These are phyloP conservation scores for Capsella bursapastoris DNA, from an alignment of 345 rosid species.

Conservation along the genomic window DNA sequence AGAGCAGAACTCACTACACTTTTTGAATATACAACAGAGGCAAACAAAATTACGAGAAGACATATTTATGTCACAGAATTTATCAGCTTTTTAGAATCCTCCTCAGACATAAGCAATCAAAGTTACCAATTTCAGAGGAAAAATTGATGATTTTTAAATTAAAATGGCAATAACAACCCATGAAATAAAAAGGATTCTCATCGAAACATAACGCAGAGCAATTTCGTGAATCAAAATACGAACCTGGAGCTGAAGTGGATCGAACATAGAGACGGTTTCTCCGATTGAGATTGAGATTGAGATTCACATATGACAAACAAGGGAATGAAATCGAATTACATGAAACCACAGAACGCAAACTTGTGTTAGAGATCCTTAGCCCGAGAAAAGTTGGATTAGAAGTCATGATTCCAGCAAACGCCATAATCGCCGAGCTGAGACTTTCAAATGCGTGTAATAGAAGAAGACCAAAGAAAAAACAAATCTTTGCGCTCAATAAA, in stretches of 20 bases:
- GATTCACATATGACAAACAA: constrained; percentile 45
- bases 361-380: constrained; percentile 27
- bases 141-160: not conserved
- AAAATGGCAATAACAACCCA: not conserved
- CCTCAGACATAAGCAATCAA: constrained; percentile 11
- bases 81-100: not conserved
- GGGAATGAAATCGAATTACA: constrained; percentile 50
- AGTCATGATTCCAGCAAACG: constrained; percentile 50
- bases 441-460: constrained; percentile 14
- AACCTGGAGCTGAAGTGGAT: constrained; percentile 64
- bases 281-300: constrained; percentile 49
- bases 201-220: constrained; percentile 5
- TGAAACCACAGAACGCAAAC: constrained; percentile 26
- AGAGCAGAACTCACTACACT: not conserved
- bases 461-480: constrained; percentile 5
- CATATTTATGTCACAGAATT: not conserved
- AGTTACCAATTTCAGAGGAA: constrained; percentile 7
- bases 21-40: no score
- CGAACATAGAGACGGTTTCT: constrained; percentile 54
- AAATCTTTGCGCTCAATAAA: constrained; percentile 6
- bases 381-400: constrained; percentile 43
- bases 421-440: constrained; percentile 45
- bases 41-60: not conserved
- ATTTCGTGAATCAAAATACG: constrained; percentile 13
- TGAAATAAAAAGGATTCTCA: not conserved